These are phyloP conservation scores for Diaporthe citrichinensis DNA, from an alignment of 2,329 filamentous ascomycete species.

Conservation along the genomic window DNA sequence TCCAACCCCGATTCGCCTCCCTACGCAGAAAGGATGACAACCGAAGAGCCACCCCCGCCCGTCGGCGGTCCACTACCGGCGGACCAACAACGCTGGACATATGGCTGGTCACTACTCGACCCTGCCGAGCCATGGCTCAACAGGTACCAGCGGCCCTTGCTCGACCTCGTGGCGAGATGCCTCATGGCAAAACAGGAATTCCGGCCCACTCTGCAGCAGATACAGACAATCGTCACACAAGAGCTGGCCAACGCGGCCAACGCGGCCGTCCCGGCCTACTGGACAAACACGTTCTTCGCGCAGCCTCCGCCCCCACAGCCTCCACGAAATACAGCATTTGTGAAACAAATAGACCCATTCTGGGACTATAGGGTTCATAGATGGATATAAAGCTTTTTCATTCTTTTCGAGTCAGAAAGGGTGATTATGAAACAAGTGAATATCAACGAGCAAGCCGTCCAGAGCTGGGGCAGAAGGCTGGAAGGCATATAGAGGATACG, in stretches of 20 bases:
- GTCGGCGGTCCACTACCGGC: background rate
- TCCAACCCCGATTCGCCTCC: background rate
- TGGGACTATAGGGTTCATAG: background rate
- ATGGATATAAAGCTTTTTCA: background rate
- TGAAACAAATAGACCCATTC: background rate
- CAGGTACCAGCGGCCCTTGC: background rate
- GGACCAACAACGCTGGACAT: constrained; percentile 2
- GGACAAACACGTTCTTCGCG: constrained; percentile 4
- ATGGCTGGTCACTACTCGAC: constrained; percentile 14
- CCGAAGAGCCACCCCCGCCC: background rate
- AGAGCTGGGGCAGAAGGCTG: no score
- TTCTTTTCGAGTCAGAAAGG: background rate
- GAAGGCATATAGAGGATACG: background rate
- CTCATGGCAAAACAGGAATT: constrained; percentile 19
- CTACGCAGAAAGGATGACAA: background rate
- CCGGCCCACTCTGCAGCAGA: constrained; percentile 2
- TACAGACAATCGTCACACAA: constrained; percentile 3
- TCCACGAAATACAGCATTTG: background rate
- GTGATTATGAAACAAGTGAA: background rate
- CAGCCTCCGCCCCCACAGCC: background rate
- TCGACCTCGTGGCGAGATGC: constrained; percentile 24
- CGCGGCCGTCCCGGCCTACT: background rate
- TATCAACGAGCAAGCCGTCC: no score
- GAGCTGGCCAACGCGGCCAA: background rate
- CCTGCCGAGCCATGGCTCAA: background rate